Conservation (phyloP, 176 grass and related monocot genomes). For the Zea luxurians region DNA sequence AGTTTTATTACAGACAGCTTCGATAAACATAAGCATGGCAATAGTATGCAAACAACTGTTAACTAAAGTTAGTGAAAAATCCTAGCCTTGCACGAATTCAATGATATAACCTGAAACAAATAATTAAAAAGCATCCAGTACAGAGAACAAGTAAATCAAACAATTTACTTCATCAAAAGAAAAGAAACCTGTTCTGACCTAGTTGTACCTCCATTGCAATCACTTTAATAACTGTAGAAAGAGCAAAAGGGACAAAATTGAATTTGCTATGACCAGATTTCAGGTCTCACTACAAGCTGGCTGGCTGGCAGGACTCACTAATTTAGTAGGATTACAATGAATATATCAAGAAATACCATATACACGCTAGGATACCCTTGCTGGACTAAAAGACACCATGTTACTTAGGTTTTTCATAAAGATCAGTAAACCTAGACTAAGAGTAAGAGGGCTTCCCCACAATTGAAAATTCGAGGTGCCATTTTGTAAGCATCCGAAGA, state of each 20-base stretch:
- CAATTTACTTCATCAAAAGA: neutral
- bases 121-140: neutral
- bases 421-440: neutral
- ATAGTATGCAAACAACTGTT: neutral
- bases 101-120: neutral
- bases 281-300: neutral
- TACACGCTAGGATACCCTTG: neutral
- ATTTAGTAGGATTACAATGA: neutral
- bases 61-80: neutral
- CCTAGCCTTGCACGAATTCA: neutral
- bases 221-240: neutral
- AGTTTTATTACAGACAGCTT: neutral
- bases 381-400: neutral
- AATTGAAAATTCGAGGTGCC: neutral
- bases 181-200: neutral
- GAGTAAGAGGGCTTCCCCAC: neutral
- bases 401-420: neutral
- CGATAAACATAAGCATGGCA: neutral
- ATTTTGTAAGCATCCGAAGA: neutral
- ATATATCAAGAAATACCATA: neutral
- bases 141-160: constrained; percentile 10
- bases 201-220: neutral
- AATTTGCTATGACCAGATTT: neutral
- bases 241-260: neutral
- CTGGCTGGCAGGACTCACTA: neutral